Percentiles rank a stretch among this genome's conserved stretches.
phyloP scores from a whole-genome alignment of 352 stramenopile genomes.

The Pythium volutum region DNA sequence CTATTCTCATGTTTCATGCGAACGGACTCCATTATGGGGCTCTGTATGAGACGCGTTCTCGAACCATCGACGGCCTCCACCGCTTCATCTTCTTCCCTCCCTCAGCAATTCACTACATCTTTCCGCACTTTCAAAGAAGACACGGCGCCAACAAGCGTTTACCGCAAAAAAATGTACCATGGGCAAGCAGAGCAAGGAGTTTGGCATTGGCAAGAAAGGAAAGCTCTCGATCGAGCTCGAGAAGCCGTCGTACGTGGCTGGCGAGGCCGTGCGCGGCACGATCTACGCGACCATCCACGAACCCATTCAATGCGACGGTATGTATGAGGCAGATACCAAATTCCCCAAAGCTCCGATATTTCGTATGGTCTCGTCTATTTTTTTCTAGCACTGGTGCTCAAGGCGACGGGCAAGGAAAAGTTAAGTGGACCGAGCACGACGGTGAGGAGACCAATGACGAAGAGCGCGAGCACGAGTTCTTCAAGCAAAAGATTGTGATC shows the following conservation, averaged over 20 bases:
- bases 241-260: slow-evolving; percentile 60
- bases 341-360: too few relatives aligned
- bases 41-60: too few relatives aligned
- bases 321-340: too few relatives aligned
- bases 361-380: background rate
- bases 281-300: slow-evolving; percentile 61
- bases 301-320: slow-evolving; percentile 54
- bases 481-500: slow-evolving; percentile 71
- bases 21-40: too few relatives aligned
- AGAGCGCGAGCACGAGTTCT: slow-evolving; percentile 51
- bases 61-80: background rate
- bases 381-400: slow-evolving; percentile 53
- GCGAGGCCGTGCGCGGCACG: slow-evolving; percentile 56
- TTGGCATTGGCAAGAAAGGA: slow-evolving; percentile 61
- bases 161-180: slow-evolving; percentile 1
- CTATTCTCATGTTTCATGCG: too few relatives aligned
- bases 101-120: background rate
- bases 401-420: slow-evolving; percentile 64
- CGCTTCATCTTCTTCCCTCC: background rate
- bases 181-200: slow-evolving; percentile 30
- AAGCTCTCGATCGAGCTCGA: slow-evolving; percentile 55
- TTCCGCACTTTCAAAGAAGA: background rate
- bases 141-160: background rate
- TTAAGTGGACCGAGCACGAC: slow-evolving; percentile 43
- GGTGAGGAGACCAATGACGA: slow-evolving; percentile 35